These are phyloP conservation scores for Trichosporon inkin DNA, from an alignment of 1,284 basidiomycete species.

Conservation along the genomic window DNA sequence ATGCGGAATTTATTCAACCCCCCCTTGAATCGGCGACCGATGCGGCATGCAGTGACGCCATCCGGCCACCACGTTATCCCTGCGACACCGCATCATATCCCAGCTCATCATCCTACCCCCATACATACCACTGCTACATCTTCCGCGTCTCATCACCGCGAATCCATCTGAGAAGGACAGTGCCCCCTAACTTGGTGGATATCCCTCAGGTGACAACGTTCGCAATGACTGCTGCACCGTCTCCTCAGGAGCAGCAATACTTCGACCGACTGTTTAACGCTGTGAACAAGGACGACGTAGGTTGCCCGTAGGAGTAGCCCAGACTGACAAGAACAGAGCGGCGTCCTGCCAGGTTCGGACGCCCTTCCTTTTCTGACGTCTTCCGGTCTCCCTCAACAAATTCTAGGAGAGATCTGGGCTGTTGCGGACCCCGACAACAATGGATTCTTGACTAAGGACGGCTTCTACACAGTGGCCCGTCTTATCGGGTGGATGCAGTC, in stretches of 20 bases:
- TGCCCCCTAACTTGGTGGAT: background rate
- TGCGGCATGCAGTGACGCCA: constrained; percentile 3
- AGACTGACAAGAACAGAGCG: constrained; percentile 54
- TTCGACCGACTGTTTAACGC: constrained; percentile 46
- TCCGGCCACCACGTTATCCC: constrained; percentile 2
- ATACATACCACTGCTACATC: background rate
- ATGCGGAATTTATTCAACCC: background rate
- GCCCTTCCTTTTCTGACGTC: constrained; percentile 76
- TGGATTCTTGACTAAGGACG: constrained; percentile 80
- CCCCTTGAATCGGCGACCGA: background rate
- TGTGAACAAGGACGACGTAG: constrained; percentile 44
- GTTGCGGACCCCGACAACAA: constrained; percentile 89
- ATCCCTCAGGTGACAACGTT: background rate
- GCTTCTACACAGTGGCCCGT: constrained; percentile 77
- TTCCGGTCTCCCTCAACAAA: constrained; percentile 68
- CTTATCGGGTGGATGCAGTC: constrained; percentile 91
- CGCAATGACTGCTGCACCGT: constrained; percentile 12
- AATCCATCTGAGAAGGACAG: background rate
- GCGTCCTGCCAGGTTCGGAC: constrained; percentile 76
- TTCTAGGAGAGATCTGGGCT: constrained; percentile 89
- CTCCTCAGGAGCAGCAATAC: constrained; percentile 39
- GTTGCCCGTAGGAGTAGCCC: constrained; percentile 19
- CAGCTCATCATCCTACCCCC: background rate
- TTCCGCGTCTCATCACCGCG: background rate
- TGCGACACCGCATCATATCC: background rate